Conservation (phyloP, 352 stramenopile species). For the Phytopythium mirpurense region DNA sequence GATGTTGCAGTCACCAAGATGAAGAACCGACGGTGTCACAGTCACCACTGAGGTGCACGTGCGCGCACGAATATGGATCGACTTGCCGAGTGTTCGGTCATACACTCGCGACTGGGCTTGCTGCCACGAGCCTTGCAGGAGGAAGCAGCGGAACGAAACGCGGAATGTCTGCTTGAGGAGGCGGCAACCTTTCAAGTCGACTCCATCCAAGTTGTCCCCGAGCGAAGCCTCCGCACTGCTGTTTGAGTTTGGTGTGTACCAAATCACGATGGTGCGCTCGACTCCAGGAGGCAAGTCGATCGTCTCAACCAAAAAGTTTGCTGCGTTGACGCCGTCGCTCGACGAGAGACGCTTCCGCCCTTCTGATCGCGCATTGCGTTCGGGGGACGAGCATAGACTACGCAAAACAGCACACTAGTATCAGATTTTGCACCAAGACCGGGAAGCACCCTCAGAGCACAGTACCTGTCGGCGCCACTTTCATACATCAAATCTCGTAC, state of each 20-base stretch:
- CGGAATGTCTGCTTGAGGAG: constrained; percentile 86
- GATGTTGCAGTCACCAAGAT: constrained; percentile 88
- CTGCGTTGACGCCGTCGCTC: constrained; percentile 57
- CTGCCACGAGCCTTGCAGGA: constrained; percentile 83
- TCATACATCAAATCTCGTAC: constrained; percentile 64
- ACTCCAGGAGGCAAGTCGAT: constrained; percentile 82
- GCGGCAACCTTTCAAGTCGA: constrained; percentile 78
- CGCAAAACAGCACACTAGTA: constrained; percentile 8
- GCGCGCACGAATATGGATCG: constrained; percentile 77
- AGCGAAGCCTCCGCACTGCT: constrained; percentile 32
- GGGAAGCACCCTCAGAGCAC: not conserved
- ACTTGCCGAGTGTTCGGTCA: constrained; percentile 82
- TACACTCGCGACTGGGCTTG: constrained; percentile 82
- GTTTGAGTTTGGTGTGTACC: constrained; percentile 62
- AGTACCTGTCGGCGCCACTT: constrained; percentile 75
- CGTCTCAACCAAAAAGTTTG: constrained; percentile 86
- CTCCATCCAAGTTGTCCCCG: constrained; percentile 39
- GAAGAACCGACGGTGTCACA: constrained; percentile 75
- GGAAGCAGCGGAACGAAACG: constrained; percentile 83
- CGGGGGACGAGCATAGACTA: constrained; percentile 75
- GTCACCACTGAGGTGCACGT: constrained; percentile 88
- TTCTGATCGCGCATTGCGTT: constrained; percentile 51
- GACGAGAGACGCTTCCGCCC: constrained; percentile 32
- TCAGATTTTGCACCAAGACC: not conserved
- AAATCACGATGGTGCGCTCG: constrained; percentile 87